phyloP scores from a whole-genome alignment of 345 rosid species.

The Conringia planisiliqua region DNA sequence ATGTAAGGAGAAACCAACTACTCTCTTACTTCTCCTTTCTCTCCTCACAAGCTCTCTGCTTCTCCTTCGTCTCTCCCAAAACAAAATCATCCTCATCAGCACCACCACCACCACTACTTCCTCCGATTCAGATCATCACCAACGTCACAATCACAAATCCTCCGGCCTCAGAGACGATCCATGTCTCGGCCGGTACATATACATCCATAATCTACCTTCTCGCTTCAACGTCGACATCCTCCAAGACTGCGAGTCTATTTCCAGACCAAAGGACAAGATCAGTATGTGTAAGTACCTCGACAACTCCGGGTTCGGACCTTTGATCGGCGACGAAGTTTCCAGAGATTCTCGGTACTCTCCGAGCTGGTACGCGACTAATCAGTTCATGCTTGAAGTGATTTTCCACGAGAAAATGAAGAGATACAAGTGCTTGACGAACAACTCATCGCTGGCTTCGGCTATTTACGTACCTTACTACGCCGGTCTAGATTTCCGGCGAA shows the following conservation, averaged over 20 bases:
- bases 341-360: background rate
- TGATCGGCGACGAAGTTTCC: background rate
- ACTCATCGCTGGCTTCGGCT: conserved; percentile 53
- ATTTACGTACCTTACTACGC: conserved; percentile 50
- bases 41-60: conserved; percentile 20
- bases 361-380: conserved; percentile 44
- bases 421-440: conserved; percentile 48
- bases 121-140: background rate
- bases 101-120: background rate
- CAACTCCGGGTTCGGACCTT: conserved; percentile 52
- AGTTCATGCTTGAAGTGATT: conserved; percentile 52
- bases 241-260: conserved; percentile 35
- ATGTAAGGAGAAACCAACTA: conserved; percentile 10
- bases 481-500: conserved; percentile 52
- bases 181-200: conserved; percentile 45
- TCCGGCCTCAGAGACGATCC: background rate
- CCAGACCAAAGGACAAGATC: conserved; percentile 39
- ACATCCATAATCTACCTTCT: conserved; percentile 44
- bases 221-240: conserved; percentile 46
- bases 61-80: conserved; percentile 17
- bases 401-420: conserved; percentile 52
- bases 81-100: conserved; percentile 22
- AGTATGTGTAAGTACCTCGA: conserved; percentile 45
- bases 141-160: background rate
- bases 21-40: conserved; percentile 20